Conservation (phyloP, 2,329 filamentous ascomycete species). For the Akanthomyces muscarius region DNA sequence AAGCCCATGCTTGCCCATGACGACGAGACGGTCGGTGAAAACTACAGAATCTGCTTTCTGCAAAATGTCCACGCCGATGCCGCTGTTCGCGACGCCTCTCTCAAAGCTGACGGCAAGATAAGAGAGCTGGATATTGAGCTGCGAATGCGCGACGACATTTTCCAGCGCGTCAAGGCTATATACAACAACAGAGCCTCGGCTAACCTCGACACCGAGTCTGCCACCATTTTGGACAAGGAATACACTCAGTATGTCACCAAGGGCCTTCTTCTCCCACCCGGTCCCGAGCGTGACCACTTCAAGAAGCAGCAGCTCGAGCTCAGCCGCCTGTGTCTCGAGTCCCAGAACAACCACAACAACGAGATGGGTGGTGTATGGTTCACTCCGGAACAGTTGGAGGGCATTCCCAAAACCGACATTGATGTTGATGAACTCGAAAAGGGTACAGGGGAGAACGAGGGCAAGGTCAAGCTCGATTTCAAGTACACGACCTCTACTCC, state of each 20-base stretch:
- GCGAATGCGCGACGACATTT: constrained; percentile 78
- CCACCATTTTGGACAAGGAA: constrained; percentile 72
- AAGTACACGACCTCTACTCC: constrained; percentile 82
- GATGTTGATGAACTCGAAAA: constrained; percentile 62
- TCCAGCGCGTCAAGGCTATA: constrained; percentile 58
- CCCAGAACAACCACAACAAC: constrained; percentile 78
- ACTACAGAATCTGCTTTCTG: constrained; percentile 72
- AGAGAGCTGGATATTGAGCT: constrained; percentile 75
- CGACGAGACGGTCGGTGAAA: constrained; percentile 56
- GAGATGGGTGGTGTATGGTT: constrained; percentile 81
- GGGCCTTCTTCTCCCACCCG: constrained; percentile 67
- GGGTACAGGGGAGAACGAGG: constrained; percentile 67
- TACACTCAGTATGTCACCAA: constrained; percentile 73
- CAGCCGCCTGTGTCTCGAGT: constrained; percentile 68
- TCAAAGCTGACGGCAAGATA: constrained; percentile 70
- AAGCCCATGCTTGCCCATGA: constrained; percentile 70
- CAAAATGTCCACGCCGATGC: constrained; percentile 70
- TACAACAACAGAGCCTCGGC: constrained; percentile 50
- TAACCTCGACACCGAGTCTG: constrained; percentile 62
- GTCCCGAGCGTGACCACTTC: constrained; percentile 70
- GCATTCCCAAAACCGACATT: constrained; percentile 68
- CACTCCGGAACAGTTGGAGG: constrained; percentile 66
- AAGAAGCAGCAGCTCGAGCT: constrained; percentile 82
- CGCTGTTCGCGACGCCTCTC: constrained; percentile 68
- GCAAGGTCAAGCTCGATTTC: constrained; percentile 71